Evolutionary conservation across 495 filamentous ascomycete genomes (phyloP).

Genomic region (Paragyromitra xinjiangensis): DNA sequence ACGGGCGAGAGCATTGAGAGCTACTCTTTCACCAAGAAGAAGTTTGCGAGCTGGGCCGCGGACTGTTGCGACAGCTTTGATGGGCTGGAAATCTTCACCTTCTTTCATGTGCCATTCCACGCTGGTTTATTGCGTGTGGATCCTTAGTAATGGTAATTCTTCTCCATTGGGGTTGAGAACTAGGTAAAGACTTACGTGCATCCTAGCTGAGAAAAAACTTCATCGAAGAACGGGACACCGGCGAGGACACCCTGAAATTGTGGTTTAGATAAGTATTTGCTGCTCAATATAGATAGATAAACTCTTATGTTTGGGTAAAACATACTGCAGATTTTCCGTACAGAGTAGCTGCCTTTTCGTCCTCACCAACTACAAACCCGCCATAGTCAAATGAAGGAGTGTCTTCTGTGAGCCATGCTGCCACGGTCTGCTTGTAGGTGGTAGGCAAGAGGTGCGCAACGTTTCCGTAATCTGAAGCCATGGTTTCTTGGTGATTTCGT

Average conservation of each 20-base stretch:
- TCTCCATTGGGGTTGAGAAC: not conserved
- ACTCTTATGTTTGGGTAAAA: conserved; percentile 11
- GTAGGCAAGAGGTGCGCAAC: conserved; percentile 82
- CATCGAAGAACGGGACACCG: conserved; percentile 93
- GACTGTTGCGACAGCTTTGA: conserved; percentile 77
- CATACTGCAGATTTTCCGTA: conserved; percentile 81
- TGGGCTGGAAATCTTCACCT: conserved; percentile 70
- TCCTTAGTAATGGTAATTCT: not conserved
- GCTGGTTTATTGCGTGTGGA: conserved; percentile 20
- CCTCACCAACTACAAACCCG: conserved; percentile 92
- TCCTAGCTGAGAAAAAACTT: conserved; percentile 87
- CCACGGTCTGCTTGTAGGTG: conserved; percentile 81
- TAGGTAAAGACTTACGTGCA: conserved; percentile 65
- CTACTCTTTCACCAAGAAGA: conserved; percentile 90
- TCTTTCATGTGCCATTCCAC: conserved; percentile 88
- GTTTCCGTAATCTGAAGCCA: conserved; percentile 68
- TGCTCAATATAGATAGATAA: not conserved
- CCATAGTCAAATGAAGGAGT: conserved; percentile 96
- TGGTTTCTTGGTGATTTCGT: conserved; percentile 18
- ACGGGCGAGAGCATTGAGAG: conserved; percentile 87
- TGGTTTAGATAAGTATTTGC: not conserved
- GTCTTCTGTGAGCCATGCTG: conserved; percentile 91
- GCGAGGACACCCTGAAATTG: conserved; percentile 74
- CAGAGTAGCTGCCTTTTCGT: conserved; percentile 77
- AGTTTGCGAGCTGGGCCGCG: conserved; percentile 84